Base-by-base conservation (phyloP, 179 eudicot species). In the Actinidia chinensis region DNA sequence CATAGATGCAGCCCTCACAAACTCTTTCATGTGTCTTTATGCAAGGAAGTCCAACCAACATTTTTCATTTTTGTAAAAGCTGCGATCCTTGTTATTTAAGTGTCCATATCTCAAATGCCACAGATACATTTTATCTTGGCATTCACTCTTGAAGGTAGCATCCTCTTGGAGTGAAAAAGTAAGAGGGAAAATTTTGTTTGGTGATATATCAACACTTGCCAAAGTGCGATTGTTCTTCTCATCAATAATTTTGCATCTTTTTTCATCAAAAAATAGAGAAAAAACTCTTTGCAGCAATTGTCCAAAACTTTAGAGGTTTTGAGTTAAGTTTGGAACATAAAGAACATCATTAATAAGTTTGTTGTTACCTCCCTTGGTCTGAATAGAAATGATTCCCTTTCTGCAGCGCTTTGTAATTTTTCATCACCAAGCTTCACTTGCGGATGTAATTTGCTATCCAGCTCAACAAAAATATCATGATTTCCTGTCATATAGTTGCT, bases 291-390 rank as follows among this genome's bases (percentile, higher is more conserved):
- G 1, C 23, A 59, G 1, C 64, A 59, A n/a, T 59, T 59, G 11
- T 20, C 64, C 28, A 59, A 59, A 28, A 59, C 8, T 68, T 4
- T 17, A 7, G 23, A 59, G 33, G 25, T 20, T 59, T 59, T 59
- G 9, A 59, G 64, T 59, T n/a, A 59, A n/a, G 18, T 46, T 46
- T 15, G 52, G 73, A 40, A 44, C 25, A 48, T n/a, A 18, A 12
- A 69, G 40, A 69, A 44, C 73, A 69, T 46, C 33, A 28, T 2
- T 28, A 2, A 28, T 22, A 17, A 47, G 36, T 0, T 46, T 71
- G 4, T 36, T 67, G 46, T 67, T 67, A 67, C 71, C 22, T 25
- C 50, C 50, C 20, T 67, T 67, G 15, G 71, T 67, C 9, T 67
- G 48, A 13, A 65, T 8, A 67, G 2, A 4, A 42, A 67, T 67